Conservation (phyloP, 1,284 basidiomycete genomes). For the Rhodotorula sp. region DNA sequence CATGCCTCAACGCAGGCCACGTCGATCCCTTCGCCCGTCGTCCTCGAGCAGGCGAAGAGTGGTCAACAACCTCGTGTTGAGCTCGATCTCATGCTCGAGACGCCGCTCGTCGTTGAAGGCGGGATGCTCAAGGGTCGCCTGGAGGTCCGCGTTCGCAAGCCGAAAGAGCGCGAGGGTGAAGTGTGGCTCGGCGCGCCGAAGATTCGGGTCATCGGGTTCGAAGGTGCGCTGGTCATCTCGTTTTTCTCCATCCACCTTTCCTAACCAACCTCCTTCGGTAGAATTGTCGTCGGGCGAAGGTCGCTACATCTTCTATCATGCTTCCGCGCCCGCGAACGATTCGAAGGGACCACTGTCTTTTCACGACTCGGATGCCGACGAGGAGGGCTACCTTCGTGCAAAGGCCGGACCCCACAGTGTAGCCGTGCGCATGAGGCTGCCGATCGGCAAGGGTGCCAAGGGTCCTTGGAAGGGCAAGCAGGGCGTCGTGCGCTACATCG, state of each 20-base stretch:
- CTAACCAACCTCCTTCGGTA: constrained; percentile 31
- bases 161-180: constrained; percentile 60
- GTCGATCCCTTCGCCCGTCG: constrained; percentile 12
- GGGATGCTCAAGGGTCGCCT: constrained; percentile 71
- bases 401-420: constrained; percentile 65
- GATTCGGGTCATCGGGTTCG: constrained; percentile 82
- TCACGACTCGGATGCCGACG: constrained; percentile 59
- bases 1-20: constrained; percentile 6
- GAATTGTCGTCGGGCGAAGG: constrained; percentile 62
- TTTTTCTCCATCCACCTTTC: background rate
- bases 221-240: constrained; percentile 56
- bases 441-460: constrained; percentile 69
- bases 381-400: constrained; percentile 67
- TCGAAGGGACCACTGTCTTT: constrained; percentile 55
- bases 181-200: constrained; percentile 76
- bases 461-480: constrained; percentile 65
- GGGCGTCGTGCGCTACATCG: constrained; percentile 76
- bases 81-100: constrained; percentile 77
- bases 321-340: constrained; percentile 57
- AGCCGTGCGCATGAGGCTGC: constrained; percentile 77
- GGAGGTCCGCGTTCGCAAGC: constrained; percentile 66
- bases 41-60: constrained; percentile 42
- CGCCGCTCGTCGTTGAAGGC: constrained; percentile 78
- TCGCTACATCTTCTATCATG: constrained; percentile 84
- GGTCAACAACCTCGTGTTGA: constrained; percentile 76